phyloP scores from a whole-genome alignment of 1,139 yeast species.

The Taphrina flavorubra region DNA sequence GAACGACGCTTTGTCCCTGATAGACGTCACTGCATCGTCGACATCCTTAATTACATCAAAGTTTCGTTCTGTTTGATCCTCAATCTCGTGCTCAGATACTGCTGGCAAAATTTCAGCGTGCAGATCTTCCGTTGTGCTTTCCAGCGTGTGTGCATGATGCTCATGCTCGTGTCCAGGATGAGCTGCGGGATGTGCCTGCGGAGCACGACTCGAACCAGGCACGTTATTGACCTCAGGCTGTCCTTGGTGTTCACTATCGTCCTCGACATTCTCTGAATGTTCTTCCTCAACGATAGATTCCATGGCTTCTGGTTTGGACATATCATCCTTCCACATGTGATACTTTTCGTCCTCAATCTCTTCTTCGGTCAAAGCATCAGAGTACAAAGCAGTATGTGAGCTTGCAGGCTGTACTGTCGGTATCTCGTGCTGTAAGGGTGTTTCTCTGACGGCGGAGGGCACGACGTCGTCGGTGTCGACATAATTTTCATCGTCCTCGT shows the following conservation, averaged over 20 bases:
- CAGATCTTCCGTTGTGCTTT: slow-evolving; percentile 11
- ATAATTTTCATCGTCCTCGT: neutral
- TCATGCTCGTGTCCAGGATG: slow-evolving; percentile 16
- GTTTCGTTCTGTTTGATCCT: slow-evolving; percentile 10
- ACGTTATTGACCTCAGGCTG: neutral
- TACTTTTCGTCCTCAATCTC: slow-evolving; percentile 26
- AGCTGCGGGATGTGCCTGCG: slow-evolving; percentile 10
- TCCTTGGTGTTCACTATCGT: neutral
- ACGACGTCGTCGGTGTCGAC: neutral
- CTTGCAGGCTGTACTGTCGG: slow-evolving; percentile 6
- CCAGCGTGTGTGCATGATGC: slow-evolving; percentile 11
- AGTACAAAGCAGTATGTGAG: neutral
- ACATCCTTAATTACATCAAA: slow-evolving; percentile 9
- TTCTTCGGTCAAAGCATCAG: slow-evolving; percentile 12
- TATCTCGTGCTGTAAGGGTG: neutral
- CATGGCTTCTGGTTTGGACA: slow-evolving; percentile 3
- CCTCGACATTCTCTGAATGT: neutral
- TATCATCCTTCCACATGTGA: slow-evolving; percentile 26
- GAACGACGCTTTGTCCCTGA: slow-evolving; percentile 4
- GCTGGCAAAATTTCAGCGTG: slow-evolving; percentile 9
- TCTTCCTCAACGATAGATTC: neutral
- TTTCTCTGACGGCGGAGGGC: neutral
- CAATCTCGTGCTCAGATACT: slow-evolving; percentile 8
- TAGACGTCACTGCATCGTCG: neutral
- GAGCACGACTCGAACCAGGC: neutral